Evolutionary conservation across 805 yeast genomes (phyloP).

Genomic region (Candida nonsorbophila): DNA sequence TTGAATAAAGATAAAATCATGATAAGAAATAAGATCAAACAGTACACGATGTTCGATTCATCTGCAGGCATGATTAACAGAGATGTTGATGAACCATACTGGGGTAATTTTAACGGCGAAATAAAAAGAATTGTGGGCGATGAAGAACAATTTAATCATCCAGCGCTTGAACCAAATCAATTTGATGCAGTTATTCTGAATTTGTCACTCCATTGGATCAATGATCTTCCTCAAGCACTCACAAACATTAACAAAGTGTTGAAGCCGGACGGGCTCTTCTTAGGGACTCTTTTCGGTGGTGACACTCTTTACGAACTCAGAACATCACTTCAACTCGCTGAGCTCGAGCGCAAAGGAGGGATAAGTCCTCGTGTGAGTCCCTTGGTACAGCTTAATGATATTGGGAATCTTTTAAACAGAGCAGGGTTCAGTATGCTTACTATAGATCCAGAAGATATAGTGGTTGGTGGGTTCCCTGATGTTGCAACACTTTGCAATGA

Average conservation of each 20-base stretch:
- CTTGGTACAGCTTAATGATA: conserved; percentile 69
- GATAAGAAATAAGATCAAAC: conserved; percentile 49
- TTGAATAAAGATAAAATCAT: conserved; percentile 46
- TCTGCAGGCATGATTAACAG: conserved; percentile 48
- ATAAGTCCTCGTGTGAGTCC: conserved; percentile 80
- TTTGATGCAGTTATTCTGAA: conserved; percentile 74
- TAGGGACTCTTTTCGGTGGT: conserved; percentile 79
- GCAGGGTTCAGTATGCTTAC: conserved; percentile 80
- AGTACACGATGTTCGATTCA: conserved; percentile 64
- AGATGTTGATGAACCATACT: conserved; percentile 39
- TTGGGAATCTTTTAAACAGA: conserved; percentile 64
- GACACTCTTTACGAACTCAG: conserved; percentile 82
- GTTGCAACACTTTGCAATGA: conserved; percentile 63
- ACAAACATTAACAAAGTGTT: conserved; percentile 51
- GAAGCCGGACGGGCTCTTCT: conserved; percentile 75
- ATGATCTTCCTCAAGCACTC: conserved; percentile 69
- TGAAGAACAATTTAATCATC: conserved; percentile 56
- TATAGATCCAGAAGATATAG: conserved; percentile 77
- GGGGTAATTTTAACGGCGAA: conserved; percentile 36
- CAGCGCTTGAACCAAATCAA: conserved; percentile 30
- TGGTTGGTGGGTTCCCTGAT: conserved; percentile 72
- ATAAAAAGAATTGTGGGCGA: conserved; percentile 54
- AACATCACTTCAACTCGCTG: conserved; percentile 77
- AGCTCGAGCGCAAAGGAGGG: conserved; percentile 73
- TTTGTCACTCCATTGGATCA: conserved; percentile 77